A percentile compares a stretch with the other conserved stretches of the same genome.
phyloP scores from a whole-genome alignment of 345 rosid genomes.

The Lumnitzera littorea region DNA sequence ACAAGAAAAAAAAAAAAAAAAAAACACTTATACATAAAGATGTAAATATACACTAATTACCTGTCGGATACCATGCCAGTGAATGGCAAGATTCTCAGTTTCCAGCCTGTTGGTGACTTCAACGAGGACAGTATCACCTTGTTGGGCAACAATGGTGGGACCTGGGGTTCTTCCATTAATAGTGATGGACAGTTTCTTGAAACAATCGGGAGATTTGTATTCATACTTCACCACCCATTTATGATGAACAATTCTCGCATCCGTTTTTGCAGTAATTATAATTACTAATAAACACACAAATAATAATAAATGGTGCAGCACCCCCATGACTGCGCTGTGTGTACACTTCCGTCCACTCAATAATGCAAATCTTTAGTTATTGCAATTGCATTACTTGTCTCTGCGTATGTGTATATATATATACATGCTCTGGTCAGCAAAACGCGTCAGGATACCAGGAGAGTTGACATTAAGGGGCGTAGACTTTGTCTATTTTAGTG shows the following conservation, averaged over 20 bases:
- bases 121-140: constrained; percentile 60
- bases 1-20: too few relatives aligned
- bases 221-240: constrained; percentile 70
- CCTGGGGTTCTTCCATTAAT: constrained; percentile 63
- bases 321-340: too few relatives aligned
- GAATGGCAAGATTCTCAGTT: constrained; percentile 57
- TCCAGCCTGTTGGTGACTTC: constrained; percentile 54
- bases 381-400: too few relatives aligned
- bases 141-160: constrained; percentile 49
- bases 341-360: too few relatives aligned
- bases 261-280: background rate
- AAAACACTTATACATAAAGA: background rate
- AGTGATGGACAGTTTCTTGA: constrained; percentile 50
- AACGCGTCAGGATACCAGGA: too few relatives aligned
- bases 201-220: constrained; percentile 58
- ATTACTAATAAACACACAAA: too few relatives aligned
- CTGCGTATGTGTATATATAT: too few relatives aligned
- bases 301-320: too few relatives aligned
- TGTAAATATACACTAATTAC: constrained; percentile 6
- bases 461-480: too few relatives aligned
- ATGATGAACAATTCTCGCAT: constrained; percentile 31
- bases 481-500: too few relatives aligned
- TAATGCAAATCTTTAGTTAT: too few relatives aligned
- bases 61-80: constrained; percentile 86
- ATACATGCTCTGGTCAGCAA: too few relatives aligned